Base-by-base conservation (phyloP, 2,329 filamentous ascomycete genomes). In the Paraphaeosphaeria sporulosa region DNA sequence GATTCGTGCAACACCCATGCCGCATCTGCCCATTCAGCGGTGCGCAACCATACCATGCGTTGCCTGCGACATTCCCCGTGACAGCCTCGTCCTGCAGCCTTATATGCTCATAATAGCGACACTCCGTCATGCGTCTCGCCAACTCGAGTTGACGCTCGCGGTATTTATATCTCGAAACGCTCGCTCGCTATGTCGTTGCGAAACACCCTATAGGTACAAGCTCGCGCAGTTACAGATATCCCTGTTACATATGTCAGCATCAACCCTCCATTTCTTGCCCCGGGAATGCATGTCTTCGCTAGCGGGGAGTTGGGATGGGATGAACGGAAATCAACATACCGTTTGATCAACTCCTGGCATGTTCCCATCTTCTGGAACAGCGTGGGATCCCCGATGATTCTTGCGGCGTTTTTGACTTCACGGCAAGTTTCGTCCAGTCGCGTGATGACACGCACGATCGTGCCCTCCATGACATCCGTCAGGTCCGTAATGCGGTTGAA, bases 401-500 rank as follows among this genome's bases (percentile, higher is more conserved):
- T 86, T 30, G 95, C 95, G 40, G 95, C 94, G 76, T 97, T 98
- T 85, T 97, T 97, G 58, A 98, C 95, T 79, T 99, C 95, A 50
- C 95, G 86, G 75, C 95, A 99, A 9, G 93, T 97, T 84, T 99
- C 95, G 72, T 99, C 95, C 59, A 99, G 82, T 27, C 95, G 84
- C 44, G 93, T 96, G 69, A 99, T 98, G 2, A 95, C 94, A 55
- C 95, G 85, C 50, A 99, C 95, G 80, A 99, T 98, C 0, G 95
- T 98, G 1, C 95, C 95, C 79, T 99, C 95, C 71, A 98, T 88
- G 59, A 99, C 94, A 76, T 98, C 94, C 8, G 95, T 99, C 74
- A 99, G 81, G 67, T 94, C 91, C 0, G 94, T 98, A 68, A 99
- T 99, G 66, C 95, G 94, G 80, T 96, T 96, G 84, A 99, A 99